Percentiles rank a stretch among this genome's conserved stretches.
These are phyloP conservation scores for Amanita brunnescens DNA, from an alignment of 768 basidiomycete species.

Conservation along the genomic window DNA sequence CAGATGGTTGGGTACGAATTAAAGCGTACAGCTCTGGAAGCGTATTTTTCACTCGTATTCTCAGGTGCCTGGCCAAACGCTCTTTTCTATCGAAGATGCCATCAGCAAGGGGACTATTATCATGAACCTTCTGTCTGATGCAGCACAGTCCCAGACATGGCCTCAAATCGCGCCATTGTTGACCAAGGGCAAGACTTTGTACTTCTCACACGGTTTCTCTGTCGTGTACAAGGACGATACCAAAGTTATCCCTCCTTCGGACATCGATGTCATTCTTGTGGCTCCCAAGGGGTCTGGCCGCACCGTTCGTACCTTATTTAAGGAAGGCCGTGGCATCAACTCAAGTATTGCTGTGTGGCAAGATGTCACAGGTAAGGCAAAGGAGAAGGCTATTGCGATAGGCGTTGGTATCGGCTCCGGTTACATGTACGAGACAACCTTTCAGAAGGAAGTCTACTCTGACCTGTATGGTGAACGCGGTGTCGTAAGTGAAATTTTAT, in stretches of 20 bases:
- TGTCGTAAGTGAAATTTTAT: conserved; percentile 57
- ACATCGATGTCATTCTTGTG: conserved; percentile 98
- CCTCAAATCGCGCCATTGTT: conserved; percentile 81
- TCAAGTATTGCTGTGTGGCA: conserved; percentile 93
- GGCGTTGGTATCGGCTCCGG: conserved; percentile 94
- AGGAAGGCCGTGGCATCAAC: conserved; percentile 98
- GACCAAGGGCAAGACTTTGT: conserved; percentile 99
- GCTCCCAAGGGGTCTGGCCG: conserved; percentile 99
- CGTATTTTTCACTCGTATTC: conserved; percentile 3
- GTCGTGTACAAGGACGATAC: conserved; percentile 98
- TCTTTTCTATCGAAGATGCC: conserved; percentile 98
- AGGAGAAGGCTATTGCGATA: conserved; percentile 92
- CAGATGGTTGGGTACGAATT: conserved; percentile 86
- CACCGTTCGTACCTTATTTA: conserved; percentile 98
- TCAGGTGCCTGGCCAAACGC: conserved; percentile 90
- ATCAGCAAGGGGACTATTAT: conserved; percentile 94
- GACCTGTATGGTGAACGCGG: conserved; percentile 99
- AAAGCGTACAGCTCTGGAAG: background rate
- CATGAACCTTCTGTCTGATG: conserved; percentile 99
- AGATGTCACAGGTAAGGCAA: conserved; percentile 96
- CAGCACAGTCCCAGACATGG: conserved; percentile 98
- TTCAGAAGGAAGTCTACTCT: conserved; percentile 99
- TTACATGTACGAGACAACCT: conserved; percentile 98
- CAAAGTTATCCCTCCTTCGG: conserved; percentile 80
- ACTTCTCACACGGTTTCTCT: conserved; percentile 99